A percentile compares a stretch with the other conserved stretches of the same genome.
Conservation (phyloP, 2,329 filamentous ascomycete genomes). For the Lojkania enalia region DNA sequence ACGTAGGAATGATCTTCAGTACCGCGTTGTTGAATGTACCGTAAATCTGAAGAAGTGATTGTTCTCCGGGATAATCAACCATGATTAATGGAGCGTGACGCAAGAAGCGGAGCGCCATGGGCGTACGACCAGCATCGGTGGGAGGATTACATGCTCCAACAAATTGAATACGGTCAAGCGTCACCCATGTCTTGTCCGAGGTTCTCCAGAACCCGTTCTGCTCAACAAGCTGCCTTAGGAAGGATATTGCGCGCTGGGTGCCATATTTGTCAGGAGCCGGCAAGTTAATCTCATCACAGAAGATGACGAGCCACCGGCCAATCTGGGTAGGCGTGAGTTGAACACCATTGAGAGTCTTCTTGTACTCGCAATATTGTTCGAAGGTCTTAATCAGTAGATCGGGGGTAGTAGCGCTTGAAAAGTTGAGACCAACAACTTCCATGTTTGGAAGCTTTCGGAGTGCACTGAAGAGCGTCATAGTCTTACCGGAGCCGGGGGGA, state of each 20-base stretch:
- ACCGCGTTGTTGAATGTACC: slow-evolving; percentile 96
- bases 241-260: slow-evolving; percentile 95
- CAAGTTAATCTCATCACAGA: slow-evolving; percentile 99
- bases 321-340: slow-evolving; percentile 96
- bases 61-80: slow-evolving; percentile 97
- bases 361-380: slow-evolving; percentile 99
- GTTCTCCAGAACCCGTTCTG: slow-evolving; percentile 99
- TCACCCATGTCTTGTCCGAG: slow-evolving; percentile 96
- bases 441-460: slow-evolving; percentile 96
- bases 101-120: slow-evolving; percentile 89
- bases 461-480: slow-evolving; percentile 98
- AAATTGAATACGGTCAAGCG: slow-evolving; percentile 96
- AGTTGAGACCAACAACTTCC: slow-evolving; percentile 99
- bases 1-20: slow-evolving; percentile 90
- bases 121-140: slow-evolving; percentile 93
- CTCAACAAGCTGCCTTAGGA: slow-evolving; percentile 94
- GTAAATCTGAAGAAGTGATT: slow-evolving; percentile 95
- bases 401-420: slow-evolving; percentile 96
- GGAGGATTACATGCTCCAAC: slow-evolving; percentile 98
- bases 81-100: slow-evolving; percentile 98
- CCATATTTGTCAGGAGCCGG: slow-evolving; percentile 97
- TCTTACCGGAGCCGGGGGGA: slow-evolving; percentile 98
- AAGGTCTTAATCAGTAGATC: slow-evolving; percentile 99
- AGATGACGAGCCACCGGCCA: slow-evolving; percentile 95
- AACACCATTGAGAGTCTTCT: slow-evolving; percentile 95